These are phyloP conservation scores for Carex arenaria DNA, from an alignment of 202 grass and related monocot genomes.

Conservation along the genomic window DNA sequence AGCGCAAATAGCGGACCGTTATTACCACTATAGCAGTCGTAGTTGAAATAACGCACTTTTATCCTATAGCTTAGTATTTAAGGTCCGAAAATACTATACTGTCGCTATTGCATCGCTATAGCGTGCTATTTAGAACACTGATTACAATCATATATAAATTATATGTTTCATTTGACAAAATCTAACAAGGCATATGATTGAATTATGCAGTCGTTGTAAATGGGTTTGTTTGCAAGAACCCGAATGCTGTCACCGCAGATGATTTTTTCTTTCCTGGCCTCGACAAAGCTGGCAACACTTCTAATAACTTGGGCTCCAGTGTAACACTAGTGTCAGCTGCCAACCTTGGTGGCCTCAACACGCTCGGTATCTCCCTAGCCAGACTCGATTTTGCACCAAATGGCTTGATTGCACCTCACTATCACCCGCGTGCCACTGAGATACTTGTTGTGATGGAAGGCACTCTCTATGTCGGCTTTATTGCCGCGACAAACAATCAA, in stretches of 20 bases:
- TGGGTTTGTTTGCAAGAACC: constrained; percentile 56
- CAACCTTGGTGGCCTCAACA: constrained; percentile 46
- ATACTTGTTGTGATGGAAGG: constrained; percentile 47
- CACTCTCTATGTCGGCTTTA: constrained; percentile 33
- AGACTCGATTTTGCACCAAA: constrained; percentile 34
- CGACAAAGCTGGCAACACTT: constrained; percentile 25
- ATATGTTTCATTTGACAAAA: neutral
- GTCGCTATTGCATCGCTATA: too few species aligned
- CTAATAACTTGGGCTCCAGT: constrained; percentile 21
- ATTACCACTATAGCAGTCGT: too few species aligned
- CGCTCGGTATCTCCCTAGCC: constrained; percentile 40
- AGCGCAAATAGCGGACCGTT: too few species aligned
- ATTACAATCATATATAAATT: neutral
- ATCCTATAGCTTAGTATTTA: too few species aligned
- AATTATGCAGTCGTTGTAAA: constrained; percentile 44
- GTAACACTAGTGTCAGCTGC: constrained; percentile 15
- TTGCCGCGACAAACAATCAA: constrained; percentile 29
- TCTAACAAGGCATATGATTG: neutral
- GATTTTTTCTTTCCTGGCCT: constrained; percentile 57
- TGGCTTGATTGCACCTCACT: constrained; percentile 47
- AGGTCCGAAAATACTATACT: too few species aligned
- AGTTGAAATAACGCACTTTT: too few species aligned
- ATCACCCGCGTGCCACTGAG: constrained; percentile 67
- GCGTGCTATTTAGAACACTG: too few species aligned
- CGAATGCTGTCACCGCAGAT: constrained; percentile 8